A percentile compares a stretch with the other conserved stretches of the same genome.
These are phyloP conservation scores for Tubosaeta sp. DNA, from an alignment of 768 basidiomycete species.

Conservation along the genomic window DNA sequence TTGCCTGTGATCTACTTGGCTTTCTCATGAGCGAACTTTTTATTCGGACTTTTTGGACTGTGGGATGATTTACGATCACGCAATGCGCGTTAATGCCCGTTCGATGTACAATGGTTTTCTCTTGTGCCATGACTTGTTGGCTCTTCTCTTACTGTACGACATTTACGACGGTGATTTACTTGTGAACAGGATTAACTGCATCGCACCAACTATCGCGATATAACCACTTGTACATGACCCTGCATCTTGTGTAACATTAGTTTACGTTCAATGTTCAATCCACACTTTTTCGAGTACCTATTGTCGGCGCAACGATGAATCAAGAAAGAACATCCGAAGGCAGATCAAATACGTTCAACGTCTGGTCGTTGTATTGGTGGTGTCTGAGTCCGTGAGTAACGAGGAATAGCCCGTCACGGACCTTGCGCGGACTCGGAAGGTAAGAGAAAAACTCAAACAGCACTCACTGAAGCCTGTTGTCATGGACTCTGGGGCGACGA, in stretches of 20 bases:
- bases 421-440: no score
- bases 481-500: background rate
- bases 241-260: slow-evolving; percentile 23
- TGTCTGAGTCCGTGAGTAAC: background rate
- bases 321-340: background rate
- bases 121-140: slow-evolving; percentile 15
- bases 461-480: background rate
- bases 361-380: no score
- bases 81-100: slow-evolving; percentile 7
- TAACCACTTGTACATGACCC: slow-evolving; percentile 22
- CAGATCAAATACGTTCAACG: background rate
- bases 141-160: slow-evolving; percentile 11
- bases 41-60: slow-evolving; percentile 6
- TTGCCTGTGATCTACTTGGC: slow-evolving; percentile 14
- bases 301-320: background rate
- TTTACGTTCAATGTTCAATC: background rate
- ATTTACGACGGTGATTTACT: slow-evolving; percentile 15
- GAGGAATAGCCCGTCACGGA: no score
- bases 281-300: slow-evolving; percentile 4
- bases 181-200: slow-evolving; percentile 8
- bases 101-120: slow-evolving; percentile 10
- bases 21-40: slow-evolving; percentile 17
- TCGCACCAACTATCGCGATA: slow-evolving; percentile 6
- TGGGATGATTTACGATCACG: slow-evolving; percentile 7
- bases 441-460: background rate